Evolutionary conservation across 1,139 yeast species (phyloP).

Genomic region (Yamadazyma dushanensis): DNA sequence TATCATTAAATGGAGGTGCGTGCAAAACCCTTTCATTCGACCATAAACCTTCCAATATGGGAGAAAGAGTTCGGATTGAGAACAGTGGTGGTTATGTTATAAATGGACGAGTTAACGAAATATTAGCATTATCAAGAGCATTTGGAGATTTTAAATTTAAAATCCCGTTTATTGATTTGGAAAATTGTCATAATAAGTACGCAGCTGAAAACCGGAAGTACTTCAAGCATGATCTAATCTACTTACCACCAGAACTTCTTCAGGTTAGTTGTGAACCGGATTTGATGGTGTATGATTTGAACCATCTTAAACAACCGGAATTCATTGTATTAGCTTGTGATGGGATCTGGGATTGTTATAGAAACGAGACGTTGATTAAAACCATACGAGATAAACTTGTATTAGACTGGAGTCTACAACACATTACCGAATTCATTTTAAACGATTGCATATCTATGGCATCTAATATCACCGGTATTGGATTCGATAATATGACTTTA

Average conservation of each 20-base stretch:
- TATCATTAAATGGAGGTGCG: constrained; percentile 49
- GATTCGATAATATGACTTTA: constrained; percentile 79
- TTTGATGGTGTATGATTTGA: constrained; percentile 51
- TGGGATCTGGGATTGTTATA: constrained; percentile 80
- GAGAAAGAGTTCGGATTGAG: constrained; percentile 73
- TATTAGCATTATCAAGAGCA: constrained; percentile 71
- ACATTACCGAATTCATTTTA: constrained; percentile 56
- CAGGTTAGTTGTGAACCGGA: constrained; percentile 76
- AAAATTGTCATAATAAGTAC: constrained; percentile 31
- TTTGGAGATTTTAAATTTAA: constrained; percentile 76
- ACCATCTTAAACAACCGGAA: constrained; percentile 48
- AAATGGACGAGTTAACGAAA: constrained; percentile 69
- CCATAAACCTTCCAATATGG: constrained; percentile 74
- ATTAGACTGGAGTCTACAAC: constrained; percentile 57
- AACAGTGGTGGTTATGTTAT: constrained; percentile 73
- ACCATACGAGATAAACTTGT: constrained; percentile 58
- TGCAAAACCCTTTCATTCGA: constrained; percentile 69
- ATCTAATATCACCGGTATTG: constrained; percentile 70
- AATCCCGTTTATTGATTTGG: constrained; percentile 39
- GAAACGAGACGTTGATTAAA: constrained; percentile 53
- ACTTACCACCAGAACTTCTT: constrained; percentile 41
- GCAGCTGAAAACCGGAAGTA: constrained; percentile 21
- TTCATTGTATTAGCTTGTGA: constrained; percentile 72
- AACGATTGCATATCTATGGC: constrained; percentile 75
- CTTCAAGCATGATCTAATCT: constrained; percentile 24